Conservation (phyloP, 331 rosid genomes). For the Quercus phellos region DNA sequence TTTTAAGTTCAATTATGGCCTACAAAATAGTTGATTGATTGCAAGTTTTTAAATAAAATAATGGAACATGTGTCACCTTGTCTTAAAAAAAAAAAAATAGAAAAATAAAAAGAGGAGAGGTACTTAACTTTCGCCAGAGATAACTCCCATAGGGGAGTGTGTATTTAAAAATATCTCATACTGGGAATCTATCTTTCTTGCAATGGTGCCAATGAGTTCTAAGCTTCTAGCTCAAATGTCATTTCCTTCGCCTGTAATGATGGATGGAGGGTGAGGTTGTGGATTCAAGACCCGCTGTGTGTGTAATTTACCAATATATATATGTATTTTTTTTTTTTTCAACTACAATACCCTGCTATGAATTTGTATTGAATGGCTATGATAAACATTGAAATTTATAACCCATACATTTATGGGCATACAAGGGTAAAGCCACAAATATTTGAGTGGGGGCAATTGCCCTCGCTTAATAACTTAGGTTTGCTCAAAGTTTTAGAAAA, state of each 20-base stretch:
- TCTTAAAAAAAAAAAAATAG: no score
- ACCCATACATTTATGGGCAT: constrained; percentile 37
- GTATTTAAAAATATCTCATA: neutral
- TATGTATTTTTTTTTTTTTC: no score
- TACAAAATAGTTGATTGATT: neutral
- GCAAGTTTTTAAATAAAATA: neutral
- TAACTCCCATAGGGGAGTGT: neutral
- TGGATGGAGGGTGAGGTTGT: no score
- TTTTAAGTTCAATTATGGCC: neutral
- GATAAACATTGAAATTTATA: constrained; percentile 15
- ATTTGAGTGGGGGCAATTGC: no score
- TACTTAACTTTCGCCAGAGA: neutral
- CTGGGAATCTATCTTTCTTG: neutral
- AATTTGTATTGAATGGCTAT: neutral
- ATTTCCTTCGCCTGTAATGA: no score
- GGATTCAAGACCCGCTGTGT: no score
- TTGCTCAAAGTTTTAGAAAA: no score
- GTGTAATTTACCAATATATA: no score
- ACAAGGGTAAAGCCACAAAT: no score
- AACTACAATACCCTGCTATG: no score
- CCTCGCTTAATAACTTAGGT: no score
- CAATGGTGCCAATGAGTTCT: neutral
- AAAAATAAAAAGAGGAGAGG: neutral
- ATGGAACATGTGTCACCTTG: neutral
- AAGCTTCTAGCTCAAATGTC: no score